These are phyloP conservation scores for Cicer chorassanicum DNA, from an alignment of 306 rosid genomes.

Conservation along the genomic window DNA sequence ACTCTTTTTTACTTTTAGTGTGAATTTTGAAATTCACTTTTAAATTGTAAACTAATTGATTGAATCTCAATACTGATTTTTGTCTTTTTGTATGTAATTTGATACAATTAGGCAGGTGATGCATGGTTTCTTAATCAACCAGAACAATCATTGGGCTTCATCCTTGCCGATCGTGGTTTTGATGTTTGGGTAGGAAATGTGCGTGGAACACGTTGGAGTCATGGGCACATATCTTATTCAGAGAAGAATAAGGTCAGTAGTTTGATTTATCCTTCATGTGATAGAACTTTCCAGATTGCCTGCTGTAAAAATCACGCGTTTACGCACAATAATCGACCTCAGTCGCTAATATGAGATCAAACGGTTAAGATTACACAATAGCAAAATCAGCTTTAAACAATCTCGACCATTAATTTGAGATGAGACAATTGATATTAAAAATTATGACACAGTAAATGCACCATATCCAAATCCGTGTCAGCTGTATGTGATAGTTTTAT, in stretches of 20 bases:
- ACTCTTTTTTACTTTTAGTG: slow-evolving; percentile 4
- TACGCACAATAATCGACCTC: too few species aligned
- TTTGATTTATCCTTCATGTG: slow-evolving; percentile 21
- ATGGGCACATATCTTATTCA: slow-evolving; percentile 68
- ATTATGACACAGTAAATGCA: too few species aligned
- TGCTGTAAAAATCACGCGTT: too few species aligned
- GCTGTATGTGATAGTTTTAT: slow-evolving; percentile 16
- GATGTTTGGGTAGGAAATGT: slow-evolving; percentile 98
- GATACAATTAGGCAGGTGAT: slow-evolving; percentile 80
- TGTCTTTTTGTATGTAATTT: slow-evolving; percentile 24
- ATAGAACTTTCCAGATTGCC: not conserved
- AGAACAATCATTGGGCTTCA: slow-evolving; percentile 81
- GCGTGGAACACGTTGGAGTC: slow-evolving; percentile 96
- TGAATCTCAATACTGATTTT: slow-evolving; percentile 40
- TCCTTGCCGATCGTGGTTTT: slow-evolving; percentile 92
- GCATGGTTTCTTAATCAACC: slow-evolving; percentile 86
- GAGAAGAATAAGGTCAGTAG: slow-evolving; percentile 61
- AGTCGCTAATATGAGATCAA: too few species aligned
- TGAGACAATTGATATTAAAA: too few species aligned
- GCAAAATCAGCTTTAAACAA: too few species aligned
- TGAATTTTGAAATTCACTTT: slow-evolving; percentile 19
- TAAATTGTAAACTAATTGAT: slow-evolving; percentile 7
- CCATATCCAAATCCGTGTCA: not conserved
- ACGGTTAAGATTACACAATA: too few species aligned
- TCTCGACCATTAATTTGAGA: too few species aligned